These are phyloP conservation scores for Acer yangbiense DNA, from an alignment of 345 rosid genomes.

Conservation along the genomic window DNA sequence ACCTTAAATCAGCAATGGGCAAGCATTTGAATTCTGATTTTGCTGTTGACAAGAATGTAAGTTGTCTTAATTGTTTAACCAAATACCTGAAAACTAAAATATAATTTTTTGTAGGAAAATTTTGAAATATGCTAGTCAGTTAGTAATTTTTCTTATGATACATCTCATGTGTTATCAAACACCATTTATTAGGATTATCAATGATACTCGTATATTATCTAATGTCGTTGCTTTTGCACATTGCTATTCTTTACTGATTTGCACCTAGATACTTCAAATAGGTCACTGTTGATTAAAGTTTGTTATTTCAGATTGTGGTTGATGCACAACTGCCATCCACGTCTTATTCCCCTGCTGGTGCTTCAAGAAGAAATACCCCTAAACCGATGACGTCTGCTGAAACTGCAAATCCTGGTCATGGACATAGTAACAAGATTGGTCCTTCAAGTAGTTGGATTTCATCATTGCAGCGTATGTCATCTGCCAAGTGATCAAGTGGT, in stretches of 20 bases:
- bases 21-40: constrained; percentile 55
- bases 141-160: constrained; percentile 2
- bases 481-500: constrained; percentile 63
- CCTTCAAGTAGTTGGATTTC: constrained; percentile 76
- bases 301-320: constrained; percentile 37
- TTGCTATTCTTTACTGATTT: neutral
- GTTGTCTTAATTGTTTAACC: constrained; percentile 17
- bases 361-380: constrained; percentile 59
- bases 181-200: neutral
- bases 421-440: constrained; percentile 49
- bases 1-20: constrained; percentile 53
- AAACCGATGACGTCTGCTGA: constrained; percentile 55
- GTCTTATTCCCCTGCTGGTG: constrained; percentile 58
- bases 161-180: neutral
- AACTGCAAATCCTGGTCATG: constrained; percentile 58
- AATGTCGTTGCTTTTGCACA: neutral
- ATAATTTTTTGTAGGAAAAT: neutral
- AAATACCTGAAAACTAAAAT: neutral
- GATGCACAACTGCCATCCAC: constrained; percentile 60
- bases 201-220: neutral
- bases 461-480: constrained; percentile 68
- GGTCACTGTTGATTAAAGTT: constrained; percentile 12
- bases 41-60: constrained; percentile 66
- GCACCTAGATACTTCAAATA: neutral
- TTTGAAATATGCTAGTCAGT: constrained; percentile 5